phyloP scores from a whole-genome alignment of 768 basidiomycete genomes.

The Suillus discolor region DNA sequence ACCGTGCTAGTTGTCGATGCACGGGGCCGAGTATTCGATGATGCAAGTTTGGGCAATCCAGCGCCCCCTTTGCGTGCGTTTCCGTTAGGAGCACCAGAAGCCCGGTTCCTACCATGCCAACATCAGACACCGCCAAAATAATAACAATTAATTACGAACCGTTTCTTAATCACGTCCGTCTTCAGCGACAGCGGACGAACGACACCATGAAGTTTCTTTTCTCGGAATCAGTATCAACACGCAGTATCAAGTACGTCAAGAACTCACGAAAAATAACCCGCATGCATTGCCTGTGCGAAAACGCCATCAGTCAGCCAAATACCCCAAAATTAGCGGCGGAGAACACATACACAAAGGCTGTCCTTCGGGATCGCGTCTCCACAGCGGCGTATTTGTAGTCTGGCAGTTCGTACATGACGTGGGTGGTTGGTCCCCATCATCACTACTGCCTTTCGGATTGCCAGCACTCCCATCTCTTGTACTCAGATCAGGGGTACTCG shows the following conservation, averaged over 20 bases:
- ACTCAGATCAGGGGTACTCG: constrained; percentile 67
- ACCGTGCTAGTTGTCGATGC: constrained; percentile 66
- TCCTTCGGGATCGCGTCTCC: constrained; percentile 91
- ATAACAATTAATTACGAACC: constrained; percentile 44
- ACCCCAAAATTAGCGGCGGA: constrained; percentile 9
- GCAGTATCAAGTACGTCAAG: not conserved
- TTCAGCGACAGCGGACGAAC: constrained; percentile 93
- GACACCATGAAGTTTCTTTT: constrained; percentile 93
- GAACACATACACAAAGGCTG: constrained; percentile 79
- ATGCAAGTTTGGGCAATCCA: constrained; percentile 75
- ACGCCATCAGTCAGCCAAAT: constrained; percentile 13
- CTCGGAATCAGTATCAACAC: constrained; percentile 16
- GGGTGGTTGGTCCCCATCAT: constrained; percentile 70
- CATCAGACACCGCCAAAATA: constrained; percentile 3
- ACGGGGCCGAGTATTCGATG: constrained; percentile 71
- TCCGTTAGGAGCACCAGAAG: constrained; percentile 71
- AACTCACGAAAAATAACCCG: constrained; percentile 87
- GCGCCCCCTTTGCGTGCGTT: constrained; percentile 62
- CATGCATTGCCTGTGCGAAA: constrained; percentile 75
- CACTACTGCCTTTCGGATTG: constrained; percentile 46
- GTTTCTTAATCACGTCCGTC: constrained; percentile 97
- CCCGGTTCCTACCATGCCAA: constrained; percentile 61
- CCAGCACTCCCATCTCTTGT: constrained; percentile 31
- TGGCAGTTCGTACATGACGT: constrained; percentile 94
- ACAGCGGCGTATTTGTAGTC: constrained; percentile 92